Evolutionary conservation across 148 eudicot genomes (phyloP), one percentile per base, ranked within the genome.

Genomic region (Chenopodium album): DNA sequence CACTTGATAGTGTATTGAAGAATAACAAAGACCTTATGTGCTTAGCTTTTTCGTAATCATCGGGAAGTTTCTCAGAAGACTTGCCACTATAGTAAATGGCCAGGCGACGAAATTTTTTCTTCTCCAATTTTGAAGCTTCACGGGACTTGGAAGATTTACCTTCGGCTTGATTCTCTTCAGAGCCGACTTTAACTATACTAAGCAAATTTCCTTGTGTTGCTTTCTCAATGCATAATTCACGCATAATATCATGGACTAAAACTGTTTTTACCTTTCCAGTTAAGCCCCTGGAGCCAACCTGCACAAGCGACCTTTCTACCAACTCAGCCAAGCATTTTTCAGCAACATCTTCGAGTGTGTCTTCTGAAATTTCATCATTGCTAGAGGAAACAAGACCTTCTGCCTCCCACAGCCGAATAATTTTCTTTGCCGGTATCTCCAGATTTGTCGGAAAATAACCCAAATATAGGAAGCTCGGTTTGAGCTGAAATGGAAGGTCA

Each of bases 361-460:
- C 76, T 60, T 80, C 81, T 37, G 56, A 50, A 22, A 10, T 17
- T 28, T 71, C 68, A 41, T 82, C 76, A 22, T 71, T 73, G 0
- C 46, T 65, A 12, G 73, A 77, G 41, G 77, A 50, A 29, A 78
- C 75, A 52, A 86, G 73, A 19, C 88, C 86, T 67, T 83, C 82
- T 12, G 86, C 88, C 74, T 78, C 78, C 88, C 88, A 86, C 17
- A 84, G 44, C 7, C 71, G 84, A 77, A 50, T 19, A 32, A 84
- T 44, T 44, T 81, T 86, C 3, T 16, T 54, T 17, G 70, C 46
- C 0, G 80, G 13, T 70, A 87, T 82, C n/a, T 71, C 79, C 29
- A 56, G 23, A 73, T 85, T 84, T 12, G 84, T 76, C 0, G 81
- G 87, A 60, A 87, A 82, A 65, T 75, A 71, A 19, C 81, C 78